These are phyloP conservation scores for Volutella citrinella DNA, from an alignment of 2,329 filamentous ascomycete genomes.

Conservation along the genomic window DNA sequence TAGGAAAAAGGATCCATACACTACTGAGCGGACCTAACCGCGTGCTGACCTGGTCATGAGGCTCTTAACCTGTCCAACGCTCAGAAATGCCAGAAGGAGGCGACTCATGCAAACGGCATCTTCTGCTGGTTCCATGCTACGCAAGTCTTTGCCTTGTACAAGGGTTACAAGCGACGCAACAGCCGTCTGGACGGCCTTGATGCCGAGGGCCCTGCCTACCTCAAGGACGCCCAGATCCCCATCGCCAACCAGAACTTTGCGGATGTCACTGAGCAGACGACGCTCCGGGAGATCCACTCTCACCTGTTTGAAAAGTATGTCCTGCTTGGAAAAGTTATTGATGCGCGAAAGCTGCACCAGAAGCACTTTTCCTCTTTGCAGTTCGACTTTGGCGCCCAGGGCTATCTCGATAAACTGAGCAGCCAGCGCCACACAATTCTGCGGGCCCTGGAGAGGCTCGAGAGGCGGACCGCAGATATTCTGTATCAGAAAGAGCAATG, in stretches of 20 bases:
- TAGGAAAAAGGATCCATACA: too few relatives aligned
- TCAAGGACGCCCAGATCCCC: slow-evolving; percentile 9
- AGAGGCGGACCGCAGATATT: slow-evolving; percentile 16
- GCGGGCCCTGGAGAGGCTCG: slow-evolving; percentile 13
- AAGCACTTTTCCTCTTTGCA: slow-evolving; percentile 23
- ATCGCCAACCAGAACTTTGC: slow-evolving; percentile 22
- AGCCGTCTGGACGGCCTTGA: slow-evolving; percentile 19
- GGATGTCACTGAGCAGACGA: slow-evolving; percentile 8
- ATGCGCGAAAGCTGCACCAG: slow-evolving; percentile 23
- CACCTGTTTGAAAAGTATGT: slow-evolving; percentile 21
- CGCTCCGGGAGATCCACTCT: slow-evolving; percentile 13
- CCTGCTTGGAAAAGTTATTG: slow-evolving; percentile 20
- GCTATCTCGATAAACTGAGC: slow-evolving; percentile 24
- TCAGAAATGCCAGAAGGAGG: slow-evolving; percentile 60
- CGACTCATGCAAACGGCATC: slow-evolving; percentile 20
- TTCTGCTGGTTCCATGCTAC: slow-evolving; percentile 24
- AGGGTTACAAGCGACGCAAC: slow-evolving; percentile 26
- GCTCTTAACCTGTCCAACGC: slow-evolving; percentile 16
- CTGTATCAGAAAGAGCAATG: slow-evolving; percentile 23
- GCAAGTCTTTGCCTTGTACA: slow-evolving; percentile 21
- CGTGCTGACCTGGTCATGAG: too few relatives aligned
- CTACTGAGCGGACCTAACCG: too few relatives aligned
- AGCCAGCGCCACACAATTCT: slow-evolving; percentile 17
- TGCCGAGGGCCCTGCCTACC: slow-evolving; percentile 9
- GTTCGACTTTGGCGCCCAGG: slow-evolving; percentile 23